Conservation (phyloP, 257 asterid species). For the Vinca minor region DNA sequence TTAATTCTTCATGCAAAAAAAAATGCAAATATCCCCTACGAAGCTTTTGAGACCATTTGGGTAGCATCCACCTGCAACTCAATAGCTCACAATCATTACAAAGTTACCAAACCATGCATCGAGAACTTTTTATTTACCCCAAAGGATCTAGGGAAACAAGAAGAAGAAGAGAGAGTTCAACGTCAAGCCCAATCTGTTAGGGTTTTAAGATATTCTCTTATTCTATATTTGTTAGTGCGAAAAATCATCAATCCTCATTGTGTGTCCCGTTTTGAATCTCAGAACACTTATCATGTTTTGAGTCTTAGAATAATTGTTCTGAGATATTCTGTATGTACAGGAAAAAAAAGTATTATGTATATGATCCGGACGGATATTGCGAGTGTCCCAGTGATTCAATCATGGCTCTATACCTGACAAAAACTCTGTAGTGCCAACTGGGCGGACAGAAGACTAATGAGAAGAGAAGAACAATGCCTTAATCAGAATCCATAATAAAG, state of each 20-base stretch:
- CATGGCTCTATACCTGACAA: slow-evolving; percentile 13
- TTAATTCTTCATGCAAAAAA: slow-evolving; percentile 2
- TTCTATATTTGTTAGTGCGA: too few species aligned
- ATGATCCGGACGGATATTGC: background rate
- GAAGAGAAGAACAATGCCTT: slow-evolving; percentile 2
- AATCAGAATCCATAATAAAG: background rate
- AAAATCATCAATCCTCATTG: too few species aligned
- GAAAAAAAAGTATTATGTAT: too few species aligned
- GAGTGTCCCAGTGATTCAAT: slow-evolving; percentile 26
- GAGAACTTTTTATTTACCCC: too few species aligned
- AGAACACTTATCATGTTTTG: too few species aligned
- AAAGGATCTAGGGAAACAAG: too few species aligned
- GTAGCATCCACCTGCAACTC: slow-evolving; percentile 12
- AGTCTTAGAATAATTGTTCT: too few species aligned
- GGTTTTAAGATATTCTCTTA: too few species aligned
- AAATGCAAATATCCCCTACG: slow-evolving; percentile 5
- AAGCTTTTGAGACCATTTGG: slow-evolving; percentile 17
- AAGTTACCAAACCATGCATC: slow-evolving; percentile 22
- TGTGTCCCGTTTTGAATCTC: too few species aligned
- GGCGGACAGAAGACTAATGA: slow-evolving; percentile 9
- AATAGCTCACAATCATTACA: slow-evolving; percentile 32
- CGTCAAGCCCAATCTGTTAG: background rate
- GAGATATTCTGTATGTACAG: too few species aligned
- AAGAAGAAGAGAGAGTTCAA: too few species aligned
- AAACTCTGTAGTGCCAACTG: slow-evolving; percentile 18